Evolutionary conservation across 257 asterid species (phyloP).

Genomic region (Ilex aquifolium): DNA sequence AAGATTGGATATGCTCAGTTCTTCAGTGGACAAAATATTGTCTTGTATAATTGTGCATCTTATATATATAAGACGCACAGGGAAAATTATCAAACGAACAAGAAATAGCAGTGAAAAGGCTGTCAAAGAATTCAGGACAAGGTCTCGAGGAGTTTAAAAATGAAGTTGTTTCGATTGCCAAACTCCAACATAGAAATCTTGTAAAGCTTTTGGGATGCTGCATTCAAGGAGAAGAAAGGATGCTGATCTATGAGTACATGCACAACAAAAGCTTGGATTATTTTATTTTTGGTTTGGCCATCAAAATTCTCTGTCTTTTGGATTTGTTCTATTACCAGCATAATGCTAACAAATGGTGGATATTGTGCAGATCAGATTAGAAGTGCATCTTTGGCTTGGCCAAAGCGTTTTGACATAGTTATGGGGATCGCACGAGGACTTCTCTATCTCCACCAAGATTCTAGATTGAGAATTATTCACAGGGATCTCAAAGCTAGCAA

Average conservation of each 20-base stretch:
- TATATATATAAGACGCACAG: conserved; percentile 14
- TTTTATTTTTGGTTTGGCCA: conserved; percentile 33
- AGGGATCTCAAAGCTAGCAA: conserved; percentile 47
- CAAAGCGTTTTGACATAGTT: conserved; percentile 22
- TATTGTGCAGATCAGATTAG: conserved; percentile 8
- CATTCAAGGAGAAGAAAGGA: conserved; percentile 35
- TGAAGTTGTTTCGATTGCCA: conserved; percentile 35
- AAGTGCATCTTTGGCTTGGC: conserved; percentile 14
- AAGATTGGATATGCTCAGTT: background rate
- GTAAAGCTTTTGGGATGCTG: conserved; percentile 56
- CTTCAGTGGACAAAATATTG: background rate
- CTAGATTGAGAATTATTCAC: conserved; percentile 37
- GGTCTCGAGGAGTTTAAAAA: conserved; percentile 52
- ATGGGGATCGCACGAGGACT: conserved; percentile 41
- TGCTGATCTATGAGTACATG: conserved; percentile 50
- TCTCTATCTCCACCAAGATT: conserved; percentile 46
- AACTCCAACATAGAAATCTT: conserved; percentile 57
- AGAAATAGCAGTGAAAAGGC: conserved; percentile 48
- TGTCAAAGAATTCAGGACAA: conserved; percentile 39
- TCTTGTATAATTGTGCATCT: background rate
- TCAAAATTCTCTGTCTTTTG: background rate
- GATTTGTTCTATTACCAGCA: background rate
- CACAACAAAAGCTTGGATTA: conserved; percentile 44
- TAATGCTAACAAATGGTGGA: background rate
- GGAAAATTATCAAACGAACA: conserved; percentile 32